Evolutionary conservation across 805 yeast genomes (phyloP), one percentile per base, ranked within the genome.

Genomic region (Cyberlindnera japonica): DNA sequence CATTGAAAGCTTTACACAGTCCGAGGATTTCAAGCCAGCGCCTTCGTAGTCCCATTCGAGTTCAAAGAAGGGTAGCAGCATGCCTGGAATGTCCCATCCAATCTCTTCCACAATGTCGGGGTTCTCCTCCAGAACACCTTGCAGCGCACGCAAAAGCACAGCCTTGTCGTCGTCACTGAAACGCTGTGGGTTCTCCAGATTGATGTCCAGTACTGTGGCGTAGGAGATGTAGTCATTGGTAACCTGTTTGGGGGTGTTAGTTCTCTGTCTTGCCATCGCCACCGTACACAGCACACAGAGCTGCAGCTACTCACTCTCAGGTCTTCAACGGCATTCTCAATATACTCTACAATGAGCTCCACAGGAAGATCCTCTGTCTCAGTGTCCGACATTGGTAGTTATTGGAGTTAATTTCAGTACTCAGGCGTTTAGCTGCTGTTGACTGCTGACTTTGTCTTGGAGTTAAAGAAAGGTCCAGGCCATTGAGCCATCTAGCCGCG

Each of bases 1-100:
- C 58, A 78, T 56, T 8, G 72, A 53, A 3, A 50, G 18, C 25
- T 35, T 41, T 5, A 51, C 33, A 12, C 35, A 20, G 10, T 40
- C 43, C 2, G 49, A 27, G 5, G 47, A 49, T 45, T 54, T 57
- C 30, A 71, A 59, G 43, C 69, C 58, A 37, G 74, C 71, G n/a
- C 69, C 59, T 50, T 64, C 41, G 51, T 63, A 41, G 55, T 64
- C 45, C 65, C 78, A 52, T 12, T 61, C 62, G 7, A 55, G 39
- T 19, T 65, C 65, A n/a, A 82, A 57, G 57, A 72, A 84, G 9
- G 69, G 68, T 33, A 87, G 53, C 6, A 90, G 49, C 37, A 85
- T 62, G 23, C 71, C 72, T 1, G 96, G 96, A n/a, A 90, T 57
- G 59, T 90, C 97, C 97, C 97, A 90, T 2, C 95, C 95, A 45